phyloP scores from a whole-genome alignment of 2,329 filamentous ascomycete genomes.

The Coniochaeta hoffmannii region DNA sequence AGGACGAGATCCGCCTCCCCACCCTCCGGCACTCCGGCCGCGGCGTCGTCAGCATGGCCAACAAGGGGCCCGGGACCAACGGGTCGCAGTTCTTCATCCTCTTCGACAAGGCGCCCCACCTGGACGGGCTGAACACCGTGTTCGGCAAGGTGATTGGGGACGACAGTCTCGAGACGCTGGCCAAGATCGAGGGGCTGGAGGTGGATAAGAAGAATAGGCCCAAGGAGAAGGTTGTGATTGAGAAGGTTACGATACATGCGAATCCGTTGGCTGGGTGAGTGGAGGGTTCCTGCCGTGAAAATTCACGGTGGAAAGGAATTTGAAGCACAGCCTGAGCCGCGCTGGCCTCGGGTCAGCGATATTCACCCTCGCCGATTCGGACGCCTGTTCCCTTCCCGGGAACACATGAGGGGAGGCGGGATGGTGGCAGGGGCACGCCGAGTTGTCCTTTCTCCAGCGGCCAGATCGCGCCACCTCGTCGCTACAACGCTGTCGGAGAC shows the following conservation, averaged over 20 bases:
- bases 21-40: slow-evolving; percentile 60
- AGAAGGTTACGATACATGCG: slow-evolving; percentile 66
- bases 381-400: no score
- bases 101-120: slow-evolving; percentile 68
- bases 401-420: no score
- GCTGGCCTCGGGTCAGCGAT: no score
- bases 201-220: slow-evolving; percentile 75
- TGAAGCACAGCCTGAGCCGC: no score
- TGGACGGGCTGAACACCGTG: slow-evolving; percentile 79
- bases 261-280: slow-evolving; percentile 63
- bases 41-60: slow-evolving; percentile 71
- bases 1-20: slow-evolving; percentile 74
- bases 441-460: no score
- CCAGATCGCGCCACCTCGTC: no score
- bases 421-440: no score
- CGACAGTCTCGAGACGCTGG: slow-evolving; percentile 56
- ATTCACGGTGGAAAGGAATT: no score
- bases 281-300: neutral
- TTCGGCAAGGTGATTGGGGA: slow-evolving; percentile 69
- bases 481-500: no score
- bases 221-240: slow-evolving; percentile 57
- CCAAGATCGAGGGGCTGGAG: slow-evolving; percentile 62
- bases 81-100: slow-evolving; percentile 77
- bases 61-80: slow-evolving; percentile 67
- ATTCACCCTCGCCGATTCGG: no score